Conservation (phyloP, 306 rosid species). For the Crataegus laevigata region DNA sequence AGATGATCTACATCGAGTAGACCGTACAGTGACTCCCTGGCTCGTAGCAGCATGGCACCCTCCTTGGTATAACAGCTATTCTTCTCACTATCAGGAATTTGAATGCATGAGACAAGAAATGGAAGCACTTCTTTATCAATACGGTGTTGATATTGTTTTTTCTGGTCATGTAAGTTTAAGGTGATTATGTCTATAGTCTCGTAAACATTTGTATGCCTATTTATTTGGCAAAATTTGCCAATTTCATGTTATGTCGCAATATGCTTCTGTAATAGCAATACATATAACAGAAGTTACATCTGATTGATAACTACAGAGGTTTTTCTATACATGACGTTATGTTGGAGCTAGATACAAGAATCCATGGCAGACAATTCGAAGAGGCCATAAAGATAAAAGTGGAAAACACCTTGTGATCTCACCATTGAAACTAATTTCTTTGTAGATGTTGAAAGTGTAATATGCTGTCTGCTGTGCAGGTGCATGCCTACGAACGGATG, state of each 20-base stretch:
- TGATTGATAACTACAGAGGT: not conserved
- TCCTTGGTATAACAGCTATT: conserved; percentile 89
- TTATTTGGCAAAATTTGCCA: not conserved
- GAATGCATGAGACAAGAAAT: conserved; percentile 94
- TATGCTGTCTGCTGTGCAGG: conserved; percentile 37
- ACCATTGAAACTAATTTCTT: not conserved
- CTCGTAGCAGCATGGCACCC: conserved; percentile 78
- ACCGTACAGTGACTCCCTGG: conserved; percentile 74
- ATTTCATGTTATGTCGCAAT: not conserved
- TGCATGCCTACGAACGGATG: conserved; percentile 90
- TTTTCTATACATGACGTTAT: no score
- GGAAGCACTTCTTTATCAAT: conserved; percentile 73
- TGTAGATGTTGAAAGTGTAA: not conserved
- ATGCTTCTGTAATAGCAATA: not conserved
- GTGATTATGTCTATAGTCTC: not conserved
- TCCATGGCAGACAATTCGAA: no score
- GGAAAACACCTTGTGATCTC: no score
- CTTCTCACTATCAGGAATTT: conserved; percentile 90
- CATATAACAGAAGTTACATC: not conserved
- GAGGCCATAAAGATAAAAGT: no score
- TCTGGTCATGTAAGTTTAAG: conserved; percentile 75
- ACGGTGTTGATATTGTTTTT: conserved; percentile 64
- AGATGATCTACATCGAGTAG: conserved; percentile 42
- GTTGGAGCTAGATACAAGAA: no score
- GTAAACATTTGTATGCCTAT: not conserved